A percentile compares a stretch with the other conserved stretches of the same genome.
phyloP scores from a whole-genome alignment of 441 rosid genomes.

The Daphne laureola region DNA sequence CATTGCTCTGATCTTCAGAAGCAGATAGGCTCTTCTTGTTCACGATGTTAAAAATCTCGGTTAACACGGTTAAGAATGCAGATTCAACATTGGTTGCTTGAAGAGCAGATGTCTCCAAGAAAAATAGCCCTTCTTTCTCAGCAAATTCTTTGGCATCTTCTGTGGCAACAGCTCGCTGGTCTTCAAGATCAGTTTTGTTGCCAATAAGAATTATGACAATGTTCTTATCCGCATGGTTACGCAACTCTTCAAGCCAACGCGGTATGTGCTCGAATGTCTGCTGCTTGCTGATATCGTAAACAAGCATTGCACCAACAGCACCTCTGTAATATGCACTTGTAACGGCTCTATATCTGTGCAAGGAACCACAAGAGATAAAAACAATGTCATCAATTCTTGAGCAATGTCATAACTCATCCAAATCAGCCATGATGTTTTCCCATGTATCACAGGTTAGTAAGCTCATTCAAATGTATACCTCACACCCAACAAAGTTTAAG shows the following conservation, averaged over 20 bases:
- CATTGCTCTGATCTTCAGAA: conserved; percentile 41
- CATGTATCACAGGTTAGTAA: background rate
- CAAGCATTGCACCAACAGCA: conserved; percentile 70
- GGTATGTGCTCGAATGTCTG: conserved; percentile 66
- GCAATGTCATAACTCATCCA: background rate
- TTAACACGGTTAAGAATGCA: conserved; percentile 63
- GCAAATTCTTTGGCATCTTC: conserved; percentile 68
- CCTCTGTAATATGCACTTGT: conserved; percentile 75
- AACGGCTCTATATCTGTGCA: conserved; percentile 67
- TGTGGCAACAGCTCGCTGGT: conserved; percentile 44
- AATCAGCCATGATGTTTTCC: too few relatives aligned
- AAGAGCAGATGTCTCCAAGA: conserved; percentile 59
- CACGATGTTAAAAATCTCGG: conserved; percentile 70
- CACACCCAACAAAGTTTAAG: too few relatives aligned
- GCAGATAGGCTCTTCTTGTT: conserved; percentile 74
- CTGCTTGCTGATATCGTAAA: conserved; percentile 47
- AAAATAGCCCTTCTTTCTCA: conserved; percentile 57
- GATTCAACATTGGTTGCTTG: conserved; percentile 51
- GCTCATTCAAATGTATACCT: background rate
- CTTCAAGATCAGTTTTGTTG: conserved; percentile 54
- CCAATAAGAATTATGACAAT: conserved; percentile 57
- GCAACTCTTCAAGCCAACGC: conserved; percentile 67
- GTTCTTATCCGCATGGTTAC: conserved; percentile 71
- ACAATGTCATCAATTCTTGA: conserved; percentile 7
- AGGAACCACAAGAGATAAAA: background rate